These are phyloP conservation scores for Pythium dissimile DNA, from an alignment of 352 stramenopile species.

Conservation along the genomic window DNA sequence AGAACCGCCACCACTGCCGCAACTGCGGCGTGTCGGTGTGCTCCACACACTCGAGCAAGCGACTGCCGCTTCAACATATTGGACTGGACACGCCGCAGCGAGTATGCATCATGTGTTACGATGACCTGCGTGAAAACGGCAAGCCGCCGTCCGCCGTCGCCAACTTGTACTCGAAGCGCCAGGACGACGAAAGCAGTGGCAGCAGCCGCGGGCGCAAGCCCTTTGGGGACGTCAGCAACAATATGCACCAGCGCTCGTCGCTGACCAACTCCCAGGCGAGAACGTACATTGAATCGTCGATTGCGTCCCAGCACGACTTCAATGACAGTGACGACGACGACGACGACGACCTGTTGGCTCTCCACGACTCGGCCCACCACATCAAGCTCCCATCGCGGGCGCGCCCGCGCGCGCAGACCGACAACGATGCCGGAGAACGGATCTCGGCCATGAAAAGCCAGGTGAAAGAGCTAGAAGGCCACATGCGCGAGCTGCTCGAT, in stretches of 20 bases:
- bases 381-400: not conserved
- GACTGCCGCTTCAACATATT: conserved; percentile 57
- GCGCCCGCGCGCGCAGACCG: conserved; percentile 61
- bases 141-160: conserved; percentile 64
- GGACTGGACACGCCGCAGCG: conserved; percentile 58
- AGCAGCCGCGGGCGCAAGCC: conserved; percentile 14
- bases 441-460: conserved; percentile 64
- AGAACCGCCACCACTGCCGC: conserved; percentile 84
- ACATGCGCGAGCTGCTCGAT: conserved; percentile 57
- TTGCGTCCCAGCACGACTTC: conserved; percentile 16
- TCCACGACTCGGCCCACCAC: conserved; percentile 8
- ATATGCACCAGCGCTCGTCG: conserved; percentile 9
- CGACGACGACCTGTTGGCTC: not conserved
- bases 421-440: conserved; percentile 50
- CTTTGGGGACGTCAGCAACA: conserved; percentile 11
- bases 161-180: conserved; percentile 51
- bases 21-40: conserved; percentile 87
- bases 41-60: conserved; percentile 71
- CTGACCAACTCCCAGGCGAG: conserved; percentile 18
- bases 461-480: conserved; percentile 61
- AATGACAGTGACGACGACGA: conserved; percentile 32
- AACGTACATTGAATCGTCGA: conserved; percentile 17
- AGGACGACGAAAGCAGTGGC: conserved; percentile 26
- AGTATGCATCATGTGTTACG: conserved; percentile 79
- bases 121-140: conserved; percentile 72